Percentiles rank a stretch among this genome's conserved stretches.
Conservation (phyloP, 139 green algal genomes). For the Coccomyxa sp. region DNA sequence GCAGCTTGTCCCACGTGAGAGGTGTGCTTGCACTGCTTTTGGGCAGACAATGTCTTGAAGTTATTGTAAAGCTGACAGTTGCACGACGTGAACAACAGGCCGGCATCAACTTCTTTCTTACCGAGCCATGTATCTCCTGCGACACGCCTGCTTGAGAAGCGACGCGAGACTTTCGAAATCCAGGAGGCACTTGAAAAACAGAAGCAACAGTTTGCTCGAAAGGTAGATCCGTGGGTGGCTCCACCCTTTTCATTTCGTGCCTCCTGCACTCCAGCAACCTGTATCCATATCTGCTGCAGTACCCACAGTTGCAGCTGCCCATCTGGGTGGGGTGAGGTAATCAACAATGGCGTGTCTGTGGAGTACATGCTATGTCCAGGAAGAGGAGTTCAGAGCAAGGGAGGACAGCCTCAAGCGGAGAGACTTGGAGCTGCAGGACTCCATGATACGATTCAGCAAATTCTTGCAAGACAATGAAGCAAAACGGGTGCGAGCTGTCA, state of each 20-base stretch:
- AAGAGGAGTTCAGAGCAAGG: constrained; percentile 76
- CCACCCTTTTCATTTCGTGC: neutral
- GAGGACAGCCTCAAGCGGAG: constrained; percentile 85
- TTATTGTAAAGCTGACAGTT: neutral
- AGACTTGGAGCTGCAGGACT: constrained; percentile 89
- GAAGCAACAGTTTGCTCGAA: constrained; percentile 18
- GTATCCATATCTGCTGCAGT: neutral
- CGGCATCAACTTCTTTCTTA: constrained; percentile 58
- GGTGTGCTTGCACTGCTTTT: neutral
- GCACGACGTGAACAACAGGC: neutral
- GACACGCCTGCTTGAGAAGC: constrained; percentile 86
- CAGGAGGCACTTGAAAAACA: constrained; percentile 84
- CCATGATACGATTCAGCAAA: constrained; percentile 86
- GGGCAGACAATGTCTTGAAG: no score
- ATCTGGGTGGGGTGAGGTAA: neutral
- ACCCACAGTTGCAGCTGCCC: neutral
- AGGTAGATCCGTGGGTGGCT: neutral
- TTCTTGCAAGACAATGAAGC: constrained; percentile 91
- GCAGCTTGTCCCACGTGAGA: neutral
- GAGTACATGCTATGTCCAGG: constrained; percentile 31
- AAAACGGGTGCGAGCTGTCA: constrained; percentile 77
- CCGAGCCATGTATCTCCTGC: constrained; percentile 84
- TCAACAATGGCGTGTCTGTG: neutral
- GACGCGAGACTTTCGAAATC: constrained; percentile 91
- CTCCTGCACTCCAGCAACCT: neutral